These are phyloP conservation scores for Dioszegia crocea DNA, from an alignment of 768 basidiomycete genomes.

Conservation along the genomic window DNA sequence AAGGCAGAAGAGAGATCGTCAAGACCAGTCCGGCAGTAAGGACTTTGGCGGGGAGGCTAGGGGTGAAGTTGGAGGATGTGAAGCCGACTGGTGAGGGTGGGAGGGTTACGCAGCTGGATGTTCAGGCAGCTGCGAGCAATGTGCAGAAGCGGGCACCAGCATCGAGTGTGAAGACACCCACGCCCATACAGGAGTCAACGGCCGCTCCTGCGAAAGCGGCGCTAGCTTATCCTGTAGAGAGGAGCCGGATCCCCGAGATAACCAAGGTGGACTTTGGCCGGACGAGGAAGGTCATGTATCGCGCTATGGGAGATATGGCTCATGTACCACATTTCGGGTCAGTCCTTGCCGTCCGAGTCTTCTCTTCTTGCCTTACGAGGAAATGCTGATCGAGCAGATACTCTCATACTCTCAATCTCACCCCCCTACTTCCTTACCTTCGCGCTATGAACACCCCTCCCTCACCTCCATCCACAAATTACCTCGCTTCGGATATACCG, in stretches of 20 bases:
- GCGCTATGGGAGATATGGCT: slow-evolving; percentile 30
- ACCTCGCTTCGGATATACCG: slow-evolving; percentile 38
- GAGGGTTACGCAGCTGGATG: slow-evolving; percentile 30
- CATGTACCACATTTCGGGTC: slow-evolving; percentile 44
- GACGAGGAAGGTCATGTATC: slow-evolving; percentile 42
- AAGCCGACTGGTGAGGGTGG: slow-evolving; percentile 30
- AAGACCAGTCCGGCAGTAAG: slow-evolving; percentile 39
- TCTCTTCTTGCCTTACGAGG: background rate
- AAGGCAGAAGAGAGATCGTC: slow-evolving; percentile 9
- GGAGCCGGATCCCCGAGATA: slow-evolving; percentile 5
- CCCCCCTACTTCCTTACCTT: slow-evolving; percentile 35
- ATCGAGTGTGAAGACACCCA: too few species aligned
- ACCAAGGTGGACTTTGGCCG: slow-evolving; percentile 40
- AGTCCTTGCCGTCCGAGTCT: slow-evolving; percentile 3
- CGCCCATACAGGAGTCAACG: too few species aligned
- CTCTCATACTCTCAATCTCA: slow-evolving; percentile 40
- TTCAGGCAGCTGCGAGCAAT: slow-evolving; percentile 7
- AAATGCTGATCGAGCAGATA: slow-evolving; percentile 20
- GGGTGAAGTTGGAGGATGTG: slow-evolving; percentile 22
- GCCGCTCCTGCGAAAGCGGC: background rate
- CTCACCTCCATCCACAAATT: background rate
- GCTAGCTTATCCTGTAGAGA: background rate
- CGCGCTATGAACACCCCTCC: slow-evolving; percentile 19
- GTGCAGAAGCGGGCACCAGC: background rate
- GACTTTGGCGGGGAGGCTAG: slow-evolving; percentile 31